phyloP scores from a whole-genome alignment of 352 stramenopile species.

The Globisporangium lucens region DNA sequence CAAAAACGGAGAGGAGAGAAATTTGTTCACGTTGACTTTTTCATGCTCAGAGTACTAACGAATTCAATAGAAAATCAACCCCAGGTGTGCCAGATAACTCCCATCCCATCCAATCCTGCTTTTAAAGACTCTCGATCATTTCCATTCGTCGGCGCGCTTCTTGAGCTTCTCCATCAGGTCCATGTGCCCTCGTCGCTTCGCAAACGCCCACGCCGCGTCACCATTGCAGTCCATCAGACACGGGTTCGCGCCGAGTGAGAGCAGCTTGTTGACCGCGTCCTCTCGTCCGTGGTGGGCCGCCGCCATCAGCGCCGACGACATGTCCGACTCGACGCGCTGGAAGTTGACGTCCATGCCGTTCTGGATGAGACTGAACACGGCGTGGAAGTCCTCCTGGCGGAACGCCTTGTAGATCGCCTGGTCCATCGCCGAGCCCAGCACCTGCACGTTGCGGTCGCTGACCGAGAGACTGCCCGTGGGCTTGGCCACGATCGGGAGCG shows the following conservation, averaged over 20 bases:
- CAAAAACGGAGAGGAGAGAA: background rate
- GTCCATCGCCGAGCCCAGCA: constrained; percentile 83
- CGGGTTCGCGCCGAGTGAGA: constrained; percentile 65
- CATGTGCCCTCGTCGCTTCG: constrained; percentile 58
- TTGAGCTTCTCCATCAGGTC: constrained; percentile 72
- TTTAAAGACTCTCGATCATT: constrained; percentile 2
- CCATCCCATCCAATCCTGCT: background rate
- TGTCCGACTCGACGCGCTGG: constrained; percentile 73
- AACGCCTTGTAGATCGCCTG: constrained; percentile 80
- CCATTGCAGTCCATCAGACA: constrained; percentile 45
- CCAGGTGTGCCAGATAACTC: background rate
- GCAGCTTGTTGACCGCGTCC: constrained; percentile 59
- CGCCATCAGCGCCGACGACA: constrained; percentile 73
- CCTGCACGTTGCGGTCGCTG: constrained; percentile 69
- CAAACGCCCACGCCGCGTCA: constrained; percentile 68
- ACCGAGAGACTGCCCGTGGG: constrained; percentile 44
- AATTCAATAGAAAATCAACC: constrained; percentile 11
- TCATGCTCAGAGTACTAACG: constrained; percentile 7
- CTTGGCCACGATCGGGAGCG: background rate
- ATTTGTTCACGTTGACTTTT: constrained; percentile 8
- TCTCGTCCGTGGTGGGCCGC: constrained; percentile 78
- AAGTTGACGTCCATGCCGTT: constrained; percentile 89
- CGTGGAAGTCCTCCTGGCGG: constrained; percentile 72
- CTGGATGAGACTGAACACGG: constrained; percentile 72
- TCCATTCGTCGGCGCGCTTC: constrained; percentile 63